Base-by-base conservation (phyloP, 2,329 filamentous ascomycete species). In the Rhytidhysteron rufulum region DNA sequence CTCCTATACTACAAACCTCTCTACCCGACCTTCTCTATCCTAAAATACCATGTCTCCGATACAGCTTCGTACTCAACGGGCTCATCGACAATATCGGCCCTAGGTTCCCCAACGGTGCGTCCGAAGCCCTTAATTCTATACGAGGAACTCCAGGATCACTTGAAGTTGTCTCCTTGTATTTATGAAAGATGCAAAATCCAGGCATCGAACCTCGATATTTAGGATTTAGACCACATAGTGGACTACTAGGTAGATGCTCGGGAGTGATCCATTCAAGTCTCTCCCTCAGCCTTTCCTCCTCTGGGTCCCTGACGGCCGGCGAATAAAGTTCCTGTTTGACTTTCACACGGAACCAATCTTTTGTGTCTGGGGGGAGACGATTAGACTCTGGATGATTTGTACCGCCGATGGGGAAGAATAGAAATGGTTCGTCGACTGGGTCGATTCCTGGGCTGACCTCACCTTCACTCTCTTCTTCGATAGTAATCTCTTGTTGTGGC, bases 111-210 rank as follows among this genome's bases (percentile, higher is more conserved):
- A n/a, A n/a, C n/a, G n/a, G n/a, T n/a, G n/a, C n/a, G n/a, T n/a
- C n/a, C n/a, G n/a, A n/a, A n/a, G n/a, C n/a, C n/a, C n/a, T n/a
- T n/a, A n/a, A n/a, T n/a, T n/a, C n/a, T n/a, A n/a, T n/a, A n/a
- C n/a, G n/a, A n/a, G n/a, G n/a, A n/a, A n/a, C n/a, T n/a, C n/a
- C n/a, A n/a, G n/a, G n/a, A n/a, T n/a, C n/a, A n/a, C n/a, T n/a
- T n/a, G n/a, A n/a, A n/a, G n/a, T n/a, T n/a, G 35, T 49, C 39
- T 42, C 56, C 25, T 35, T 51, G 34, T 55, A 42, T 16, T 64
- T 64, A 56, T 74, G 71, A 54, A 62, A 70, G 24, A 66, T 59
- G 43, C 70, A 74, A 29, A 67, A 50, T 3, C 63, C 68, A 15
- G 44, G 59, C 5, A 62, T 64, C 7, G 59, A 57, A 8, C 65